Evolutionary conservation across 2,329 filamentous ascomycete species (phyloP).

Genomic region (Sordariomycetes sp.): DNA sequence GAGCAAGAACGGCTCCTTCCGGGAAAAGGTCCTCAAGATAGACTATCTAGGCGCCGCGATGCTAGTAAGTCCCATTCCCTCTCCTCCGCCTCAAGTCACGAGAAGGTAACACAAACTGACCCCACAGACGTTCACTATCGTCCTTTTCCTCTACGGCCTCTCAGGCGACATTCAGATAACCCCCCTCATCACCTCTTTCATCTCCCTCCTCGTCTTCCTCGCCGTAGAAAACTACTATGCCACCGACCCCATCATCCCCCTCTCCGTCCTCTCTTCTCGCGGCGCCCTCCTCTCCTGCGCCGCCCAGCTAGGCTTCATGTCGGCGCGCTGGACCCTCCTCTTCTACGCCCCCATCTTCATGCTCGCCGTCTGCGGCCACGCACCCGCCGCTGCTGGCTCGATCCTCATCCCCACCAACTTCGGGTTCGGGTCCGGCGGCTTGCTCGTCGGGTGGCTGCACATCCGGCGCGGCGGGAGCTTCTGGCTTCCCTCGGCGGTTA

Average conservation of each 20-base stretch:
- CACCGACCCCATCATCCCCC: constrained; percentile 60
- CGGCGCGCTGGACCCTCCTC: constrained; percentile 64
- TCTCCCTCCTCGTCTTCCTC: constrained; percentile 37
- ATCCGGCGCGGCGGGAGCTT: constrained; percentile 62
- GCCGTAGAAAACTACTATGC: constrained; percentile 51
- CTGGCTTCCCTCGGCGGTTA: constrained; percentile 48
- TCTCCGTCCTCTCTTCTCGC: constrained; percentile 54
- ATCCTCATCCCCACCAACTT: constrained; percentile 72
- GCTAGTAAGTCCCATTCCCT: constrained; percentile 36
- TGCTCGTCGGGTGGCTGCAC: constrained; percentile 63
- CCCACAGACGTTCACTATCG: constrained; percentile 45
- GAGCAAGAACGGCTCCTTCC: not conserved
- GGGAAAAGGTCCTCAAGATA: constrained; percentile 44
- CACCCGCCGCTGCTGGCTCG: constrained; percentile 56
- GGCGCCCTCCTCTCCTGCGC: constrained; percentile 62
- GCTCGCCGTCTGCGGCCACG: constrained; percentile 59
- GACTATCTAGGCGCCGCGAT: constrained; percentile 63
- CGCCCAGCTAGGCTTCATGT: constrained; percentile 66
- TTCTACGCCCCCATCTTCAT: constrained; percentile 75
- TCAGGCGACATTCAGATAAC: constrained; percentile 45
- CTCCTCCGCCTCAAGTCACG: not conserved
- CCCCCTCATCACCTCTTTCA: constrained; percentile 46
- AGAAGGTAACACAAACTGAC: not conserved
- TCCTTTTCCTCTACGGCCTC: constrained; percentile 60
- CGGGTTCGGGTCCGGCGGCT: constrained; percentile 63